Conservation (phyloP, 2,329 filamentous ascomycete genomes). For the Sporothrix sp. region DNA sequence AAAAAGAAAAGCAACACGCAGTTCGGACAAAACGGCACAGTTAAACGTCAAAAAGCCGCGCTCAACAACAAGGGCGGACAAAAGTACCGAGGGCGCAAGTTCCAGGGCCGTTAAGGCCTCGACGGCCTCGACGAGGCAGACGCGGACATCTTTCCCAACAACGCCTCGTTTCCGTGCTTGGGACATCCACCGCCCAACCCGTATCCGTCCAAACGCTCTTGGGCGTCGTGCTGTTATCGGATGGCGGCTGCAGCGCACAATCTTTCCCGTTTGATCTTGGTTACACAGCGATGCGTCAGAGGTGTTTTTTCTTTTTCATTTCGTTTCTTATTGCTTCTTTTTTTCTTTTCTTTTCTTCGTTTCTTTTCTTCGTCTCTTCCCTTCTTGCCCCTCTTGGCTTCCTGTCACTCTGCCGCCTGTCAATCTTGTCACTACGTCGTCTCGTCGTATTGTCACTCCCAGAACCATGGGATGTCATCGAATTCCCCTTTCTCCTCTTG, state of each 20-base stretch:
- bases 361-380: not conserved
- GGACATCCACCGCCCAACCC: too few species aligned
- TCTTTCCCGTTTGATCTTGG: not conserved
- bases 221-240: too few species aligned
- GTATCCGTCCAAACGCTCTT: too few species aligned
- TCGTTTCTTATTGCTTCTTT: too few species aligned
- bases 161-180: not conserved
- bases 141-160: not conserved
- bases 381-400: not conserved
- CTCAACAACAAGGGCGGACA: not conserved
- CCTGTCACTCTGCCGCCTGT: not conserved
- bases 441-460: not conserved
- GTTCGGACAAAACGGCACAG: not conserved
- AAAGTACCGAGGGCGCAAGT: not conserved
- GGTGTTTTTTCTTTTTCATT: too few species aligned
- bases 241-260: too few species aligned
- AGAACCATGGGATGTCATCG: not conserved
- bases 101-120: not conserved
- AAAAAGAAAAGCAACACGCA: not conserved
- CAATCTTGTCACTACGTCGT: not conserved
- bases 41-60: not conserved
- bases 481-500: not conserved
- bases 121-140: too few species aligned
- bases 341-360: not conserved
- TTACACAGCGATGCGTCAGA: too few species aligned